Evolutionary conservation across 2,329 filamentous ascomycete species (phyloP), one percentile per base, ranked within the genome.

Genomic region (Diaporthe vexans): DNA sequence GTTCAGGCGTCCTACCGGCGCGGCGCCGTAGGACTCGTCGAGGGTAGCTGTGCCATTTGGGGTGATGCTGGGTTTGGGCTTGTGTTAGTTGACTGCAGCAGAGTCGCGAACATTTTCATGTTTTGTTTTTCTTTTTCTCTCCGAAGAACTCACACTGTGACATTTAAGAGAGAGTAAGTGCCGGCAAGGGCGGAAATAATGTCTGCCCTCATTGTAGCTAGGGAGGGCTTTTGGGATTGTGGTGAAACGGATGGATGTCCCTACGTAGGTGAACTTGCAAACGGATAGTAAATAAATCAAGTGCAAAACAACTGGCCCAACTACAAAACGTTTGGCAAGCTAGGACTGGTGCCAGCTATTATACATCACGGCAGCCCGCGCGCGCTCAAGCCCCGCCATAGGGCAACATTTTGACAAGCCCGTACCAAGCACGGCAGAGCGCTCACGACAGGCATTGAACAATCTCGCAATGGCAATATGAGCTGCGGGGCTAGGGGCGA

Each of bases 1-100:
- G 1, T 73, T 78, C 51, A 81, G 70, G 54, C 80, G 77, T 37
- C 80, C 80, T 7, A 77, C 76, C 1, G 77, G 76, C 37, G 74
- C 73, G 67, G 71, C 61, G 48, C 78, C 77, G 72, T 78, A 78
- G n/a, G 73, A 68, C 15, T 69, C 37, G 70, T 78, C 77, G 3
- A 73, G 57, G 19, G 78, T 71, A 8, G 65, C 58, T 2, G 76
- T 73, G 24, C 77, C 77, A 26, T 78, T 75, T 21, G 9, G 15
- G 46, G 63, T 67, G 26, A 67, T 52, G 7, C 63, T 67, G 21
- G 7, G 11, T 21, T 21, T 35, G 37, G 46, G 46, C 15, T 3
- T 24, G n/a, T 13, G 15, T 37, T 21, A 68, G 71, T n/a, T 67
- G 10, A 2, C 10, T 13, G 1, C 2, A 13, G 10, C 37, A 37